phyloP scores from a whole-genome alignment of 495 filamentous ascomycete genomes.

The Hyaloscypha bicolor region DNA sequence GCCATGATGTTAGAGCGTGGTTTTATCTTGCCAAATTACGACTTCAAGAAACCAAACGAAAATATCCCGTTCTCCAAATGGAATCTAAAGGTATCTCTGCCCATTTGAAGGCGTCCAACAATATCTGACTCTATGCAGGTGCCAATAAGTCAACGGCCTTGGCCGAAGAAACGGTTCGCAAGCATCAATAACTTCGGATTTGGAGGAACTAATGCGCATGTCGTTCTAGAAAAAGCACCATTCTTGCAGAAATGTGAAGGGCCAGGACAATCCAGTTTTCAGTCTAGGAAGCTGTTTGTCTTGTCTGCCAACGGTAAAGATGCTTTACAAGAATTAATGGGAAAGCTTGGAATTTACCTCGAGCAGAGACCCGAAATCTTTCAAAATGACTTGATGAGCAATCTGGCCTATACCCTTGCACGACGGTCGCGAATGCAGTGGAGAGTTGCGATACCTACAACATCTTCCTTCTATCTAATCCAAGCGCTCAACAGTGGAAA shows the following conservation, averaged over 20 bases:
- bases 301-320: conserved; percentile 51
- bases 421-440: conserved; percentile 45
- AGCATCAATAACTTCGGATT: conserved; percentile 39
- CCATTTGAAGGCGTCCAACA: background rate
- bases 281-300: conserved; percentile 44
- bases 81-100: conserved; percentile 43
- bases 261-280: background rate
- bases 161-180: conserved; percentile 39
- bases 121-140: conserved; percentile 34
- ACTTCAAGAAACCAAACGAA: conserved; percentile 54
- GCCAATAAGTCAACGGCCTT: conserved; percentile 38
- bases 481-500: conserved; percentile 17
- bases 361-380: conserved; percentile 51
- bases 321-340: conserved; percentile 40
- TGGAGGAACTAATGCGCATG: conserved; percentile 63
- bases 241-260: conserved; percentile 15
- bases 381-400: conserved; percentile 31
- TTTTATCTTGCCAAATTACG: conserved; percentile 51
- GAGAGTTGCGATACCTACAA: conserved; percentile 29
- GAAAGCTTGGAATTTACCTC: conserved; percentile 46
- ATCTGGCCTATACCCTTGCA: conserved; percentile 41
- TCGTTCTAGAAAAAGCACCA: conserved; percentile 49
- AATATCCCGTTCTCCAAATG: conserved; percentile 48
- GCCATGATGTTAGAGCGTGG: conserved; percentile 60
- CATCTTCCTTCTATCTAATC: conserved; percentile 25